Evolutionary conservation across 139 green algal species (phyloP).

Genomic region (Marvania coccoides): DNA sequence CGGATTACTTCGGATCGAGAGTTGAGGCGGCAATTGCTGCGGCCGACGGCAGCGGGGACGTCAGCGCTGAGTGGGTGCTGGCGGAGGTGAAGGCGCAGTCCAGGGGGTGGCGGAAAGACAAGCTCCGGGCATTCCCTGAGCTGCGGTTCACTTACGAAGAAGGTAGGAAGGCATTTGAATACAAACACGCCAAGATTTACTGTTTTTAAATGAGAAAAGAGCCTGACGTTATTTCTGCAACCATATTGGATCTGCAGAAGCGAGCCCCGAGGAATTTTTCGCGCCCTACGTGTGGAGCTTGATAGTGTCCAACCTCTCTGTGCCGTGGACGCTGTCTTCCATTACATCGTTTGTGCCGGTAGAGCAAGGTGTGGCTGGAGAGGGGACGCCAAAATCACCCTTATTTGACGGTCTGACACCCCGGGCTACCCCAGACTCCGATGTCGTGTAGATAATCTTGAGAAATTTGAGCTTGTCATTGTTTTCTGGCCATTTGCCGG

Average conservation of each 20-base stretch:
- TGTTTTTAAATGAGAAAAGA: too few relatives aligned
- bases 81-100: conserved; percentile 28
- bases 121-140: conserved; percentile 42
- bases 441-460: too few relatives aligned
- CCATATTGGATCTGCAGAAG: too few relatives aligned
- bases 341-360: conserved; percentile 28
- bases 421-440: too few relatives aligned
- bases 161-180: too few relatives aligned
- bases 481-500: too few relatives aligned
- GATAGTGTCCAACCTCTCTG: conserved; percentile 12
- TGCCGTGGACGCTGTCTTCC: conserved; percentile 20
- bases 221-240: too few relatives aligned
- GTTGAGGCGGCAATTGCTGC: conserved; percentile 41
- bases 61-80: conserved; percentile 30
- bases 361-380: too few relatives aligned
- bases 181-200: too few relatives aligned
- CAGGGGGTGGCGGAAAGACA: conserved; percentile 41
- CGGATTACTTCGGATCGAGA: conserved; percentile 50
- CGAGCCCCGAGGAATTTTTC: conserved; percentile 64
- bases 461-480: too few relatives aligned
- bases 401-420: too few relatives aligned
- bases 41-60: conserved; percentile 1
- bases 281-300: conserved; percentile 61
- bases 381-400: too few relatives aligned
- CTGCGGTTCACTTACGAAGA: conserved; percentile 69